These are phyloP conservation scores for Sarcodon sp. DNA, from an alignment of 768 basidiomycete genomes.

Conservation along the genomic window DNA sequence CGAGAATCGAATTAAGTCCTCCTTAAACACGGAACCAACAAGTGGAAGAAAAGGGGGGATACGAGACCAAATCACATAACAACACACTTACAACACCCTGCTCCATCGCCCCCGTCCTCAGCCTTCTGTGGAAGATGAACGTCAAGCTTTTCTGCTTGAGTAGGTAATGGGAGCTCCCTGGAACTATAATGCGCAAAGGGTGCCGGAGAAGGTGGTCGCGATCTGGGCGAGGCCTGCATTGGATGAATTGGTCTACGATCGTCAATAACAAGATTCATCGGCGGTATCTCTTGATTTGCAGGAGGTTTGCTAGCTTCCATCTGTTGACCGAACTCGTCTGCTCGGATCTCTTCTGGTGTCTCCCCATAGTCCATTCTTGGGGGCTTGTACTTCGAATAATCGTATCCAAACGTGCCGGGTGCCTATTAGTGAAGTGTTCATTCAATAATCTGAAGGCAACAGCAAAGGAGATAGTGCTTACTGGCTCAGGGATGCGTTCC, in stretches of 20 bases:
- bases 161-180: conserved; percentile 3
- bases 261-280: conserved; percentile 6
- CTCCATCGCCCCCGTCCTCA: conserved; percentile 34
- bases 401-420: conserved; percentile 74
- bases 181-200: conserved; percentile 50
- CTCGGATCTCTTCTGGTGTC: conserved; percentile 28
- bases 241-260: conserved; percentile 1
- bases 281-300: conserved; percentile 9
- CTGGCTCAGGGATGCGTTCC: conserved; percentile 36
- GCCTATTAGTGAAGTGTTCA: conserved; percentile 29
- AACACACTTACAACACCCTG: conserved; percentile 72
- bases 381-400: conserved; percentile 56
- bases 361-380: conserved; percentile 22
- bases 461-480: conserved; percentile 21
- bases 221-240: background rate
- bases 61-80: conserved; percentile 55
- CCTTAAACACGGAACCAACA: too few species aligned
- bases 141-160: conserved; percentile 4
- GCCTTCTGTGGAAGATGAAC: conserved; percentile 6
- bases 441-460: background rate
- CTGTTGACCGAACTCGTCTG: conserved; percentile 53
- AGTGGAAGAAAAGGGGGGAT: background rate
- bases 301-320: conserved; percentile 13
- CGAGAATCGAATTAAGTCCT: too few species aligned
- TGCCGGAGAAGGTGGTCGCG: conserved; percentile 35